phyloP scores from a whole-genome alignment of 345 rosid species.

The Limnanthes douglasii region DNA sequence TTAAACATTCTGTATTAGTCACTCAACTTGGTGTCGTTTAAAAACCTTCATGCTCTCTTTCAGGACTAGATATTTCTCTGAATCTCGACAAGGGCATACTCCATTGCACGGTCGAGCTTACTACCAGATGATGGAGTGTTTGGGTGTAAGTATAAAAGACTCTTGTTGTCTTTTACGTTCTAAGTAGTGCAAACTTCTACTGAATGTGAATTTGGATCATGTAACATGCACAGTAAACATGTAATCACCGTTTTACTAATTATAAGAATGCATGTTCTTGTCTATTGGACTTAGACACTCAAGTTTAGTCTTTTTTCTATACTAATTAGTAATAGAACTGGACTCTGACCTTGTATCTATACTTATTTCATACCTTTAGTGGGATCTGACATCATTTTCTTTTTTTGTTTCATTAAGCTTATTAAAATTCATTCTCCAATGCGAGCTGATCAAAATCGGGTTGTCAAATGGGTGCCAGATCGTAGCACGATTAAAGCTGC shows the following conservation, averaged over 20 bases:
- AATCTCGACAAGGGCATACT: slow-evolving; percentile 92
- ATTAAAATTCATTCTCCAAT: slow-evolving; percentile 92
- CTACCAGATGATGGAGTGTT: slow-evolving; percentile 98
- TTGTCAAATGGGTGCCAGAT: slow-evolving; percentile 65
- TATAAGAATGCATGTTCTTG: no score
- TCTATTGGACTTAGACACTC: no score
- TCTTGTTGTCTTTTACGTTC: no score
- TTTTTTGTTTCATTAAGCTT: slow-evolving; percentile 31
- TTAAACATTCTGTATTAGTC: background rate
- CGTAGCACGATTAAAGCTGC: slow-evolving; percentile 48
- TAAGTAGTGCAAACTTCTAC: no score
- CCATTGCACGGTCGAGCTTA: slow-evolving; percentile 97
- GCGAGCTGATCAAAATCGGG: slow-evolving; percentile 62
- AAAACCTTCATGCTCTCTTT: slow-evolving; percentile 6
- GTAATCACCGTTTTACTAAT: no score
- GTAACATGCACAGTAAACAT: no score
- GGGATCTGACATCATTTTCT: no score
- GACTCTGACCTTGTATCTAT: no score
- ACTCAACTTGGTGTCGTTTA: background rate
- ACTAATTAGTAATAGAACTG: no score
- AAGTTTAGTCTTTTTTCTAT: no score
- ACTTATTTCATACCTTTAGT: no score
- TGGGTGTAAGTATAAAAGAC: slow-evolving; percentile 61
- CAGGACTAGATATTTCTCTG: slow-evolving; percentile 98
- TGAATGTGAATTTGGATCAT: no score